Percentiles rank a stretch among this genome's conserved stretches.
These are phyloP conservation scores for Tulasnella calospora DNA, from an alignment of 768 basidiomycete species.

Conservation along the genomic window DNA sequence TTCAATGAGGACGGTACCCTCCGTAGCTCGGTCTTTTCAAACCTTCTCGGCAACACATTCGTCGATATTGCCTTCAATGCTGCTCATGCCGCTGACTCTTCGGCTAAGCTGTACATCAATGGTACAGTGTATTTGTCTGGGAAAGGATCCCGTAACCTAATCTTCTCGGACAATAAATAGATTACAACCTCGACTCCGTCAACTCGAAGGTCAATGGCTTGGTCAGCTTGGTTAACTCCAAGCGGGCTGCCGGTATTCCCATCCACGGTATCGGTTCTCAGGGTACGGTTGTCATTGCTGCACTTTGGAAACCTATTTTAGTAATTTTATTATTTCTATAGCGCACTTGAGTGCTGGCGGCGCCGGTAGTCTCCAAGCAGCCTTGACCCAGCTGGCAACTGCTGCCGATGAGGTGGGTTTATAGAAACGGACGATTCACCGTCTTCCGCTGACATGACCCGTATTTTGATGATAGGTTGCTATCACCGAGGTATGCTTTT, in stretches of 20 bases:
- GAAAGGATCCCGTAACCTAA: background rate
- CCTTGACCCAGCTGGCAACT: background rate
- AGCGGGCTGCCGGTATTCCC: conserved; percentile 4
- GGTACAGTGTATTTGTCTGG: background rate
- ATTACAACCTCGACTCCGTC: conserved; percentile 21
- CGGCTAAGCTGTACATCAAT: conserved; percentile 33
- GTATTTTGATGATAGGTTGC: background rate
- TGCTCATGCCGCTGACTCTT: conserved; percentile 49
- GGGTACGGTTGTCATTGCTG: background rate
- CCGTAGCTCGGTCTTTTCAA: conserved; percentile 42
- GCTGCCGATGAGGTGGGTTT: background rate
- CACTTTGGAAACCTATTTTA: background rate
- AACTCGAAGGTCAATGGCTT: conserved; percentile 1
- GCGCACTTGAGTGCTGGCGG: conserved; percentile 15
- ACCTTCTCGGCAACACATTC: conserved; percentile 46
- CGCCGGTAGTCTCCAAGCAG: background rate
- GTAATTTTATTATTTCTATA: background rate
- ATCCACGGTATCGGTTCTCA: conserved; percentile 25
- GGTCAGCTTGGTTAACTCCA: conserved; percentile 9
- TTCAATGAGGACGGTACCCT: conserved; percentile 51
- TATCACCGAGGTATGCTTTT: background rate
- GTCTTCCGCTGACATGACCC: background rate
- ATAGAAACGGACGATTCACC: background rate
- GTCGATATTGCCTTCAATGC: conserved; percentile 51
- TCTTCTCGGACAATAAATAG: background rate